phyloP scores from a whole-genome alignment of 2,329 filamentous ascomycete species.

The Aspergillus floridensis region DNA sequence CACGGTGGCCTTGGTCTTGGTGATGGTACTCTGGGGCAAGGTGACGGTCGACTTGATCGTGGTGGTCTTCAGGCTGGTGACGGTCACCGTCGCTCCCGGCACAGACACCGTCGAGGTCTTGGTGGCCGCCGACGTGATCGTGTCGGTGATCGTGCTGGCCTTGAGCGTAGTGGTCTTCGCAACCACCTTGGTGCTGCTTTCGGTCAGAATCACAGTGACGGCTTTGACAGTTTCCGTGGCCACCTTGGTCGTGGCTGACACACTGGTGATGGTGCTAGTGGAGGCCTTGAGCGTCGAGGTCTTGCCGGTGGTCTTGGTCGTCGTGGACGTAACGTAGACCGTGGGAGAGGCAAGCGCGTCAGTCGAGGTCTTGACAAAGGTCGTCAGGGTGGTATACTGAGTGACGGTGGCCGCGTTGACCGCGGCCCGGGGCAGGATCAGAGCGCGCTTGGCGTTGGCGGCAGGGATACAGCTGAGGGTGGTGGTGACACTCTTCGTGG shows the following conservation, averaged over 20 bases:
- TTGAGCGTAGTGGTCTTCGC: not conserved
- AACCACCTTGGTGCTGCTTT: not conserved
- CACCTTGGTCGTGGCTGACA: not conserved
- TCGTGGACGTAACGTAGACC: slow-evolving; percentile 11
- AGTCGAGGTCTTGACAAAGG: not conserved
- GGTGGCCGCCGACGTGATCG: slow-evolving; percentile 11
- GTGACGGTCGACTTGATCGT: slow-evolving; percentile 17
- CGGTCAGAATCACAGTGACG: not conserved
- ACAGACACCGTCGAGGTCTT: slow-evolving; percentile 13
- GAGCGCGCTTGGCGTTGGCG: not conserved
- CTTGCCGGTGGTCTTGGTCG: slow-evolving; percentile 11
- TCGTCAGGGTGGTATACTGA: not conserved
- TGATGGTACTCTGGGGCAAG: slow-evolving; percentile 11
- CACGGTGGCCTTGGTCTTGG: slow-evolving; percentile 12
- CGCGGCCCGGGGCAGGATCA: not conserved
- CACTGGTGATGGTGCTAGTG: slow-evolving; percentile 15
- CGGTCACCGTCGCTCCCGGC: slow-evolving; percentile 12
- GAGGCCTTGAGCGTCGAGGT: slow-evolving; percentile 21
- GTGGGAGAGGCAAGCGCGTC: slow-evolving; percentile 15
- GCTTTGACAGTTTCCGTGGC: not conserved
- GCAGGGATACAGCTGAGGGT: not conserved
- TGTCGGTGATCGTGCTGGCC: not conserved
- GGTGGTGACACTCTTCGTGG: not conserved
- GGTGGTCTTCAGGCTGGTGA: slow-evolving; percentile 11
- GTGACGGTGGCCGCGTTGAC: not conserved